Conservation (phyloP, 2,329 filamentous ascomycete genomes). For the Clonostachys byssicola region DNA sequence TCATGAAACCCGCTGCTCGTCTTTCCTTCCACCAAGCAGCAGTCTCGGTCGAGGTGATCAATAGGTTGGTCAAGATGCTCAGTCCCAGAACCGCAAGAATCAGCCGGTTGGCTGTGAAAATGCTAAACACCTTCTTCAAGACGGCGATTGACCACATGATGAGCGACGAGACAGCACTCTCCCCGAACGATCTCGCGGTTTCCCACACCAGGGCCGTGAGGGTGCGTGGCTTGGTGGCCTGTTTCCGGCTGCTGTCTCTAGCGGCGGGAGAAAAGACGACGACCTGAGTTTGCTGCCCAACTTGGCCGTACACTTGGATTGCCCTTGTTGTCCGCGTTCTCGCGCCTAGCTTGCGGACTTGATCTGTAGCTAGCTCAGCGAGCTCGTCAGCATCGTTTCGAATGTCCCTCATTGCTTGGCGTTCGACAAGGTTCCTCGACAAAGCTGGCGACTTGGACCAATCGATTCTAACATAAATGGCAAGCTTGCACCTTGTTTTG, state of each 20-base stretch:
- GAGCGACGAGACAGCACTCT: slow-evolving; percentile 71
- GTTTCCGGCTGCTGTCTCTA: slow-evolving; percentile 43
- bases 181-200: slow-evolving; percentile 65
- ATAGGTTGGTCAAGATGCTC: slow-evolving; percentile 69
- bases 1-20: slow-evolving; percentile 77
- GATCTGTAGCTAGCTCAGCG: slow-evolving; percentile 71
- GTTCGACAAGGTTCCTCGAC: slow-evolving; percentile 57
- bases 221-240: slow-evolving; percentile 56
- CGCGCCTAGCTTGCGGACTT: slow-evolving; percentile 69
- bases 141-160: slow-evolving; percentile 73
- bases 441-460: slow-evolving; percentile 70
- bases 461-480: slow-evolving; percentile 81
- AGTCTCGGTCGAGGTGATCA: slow-evolving; percentile 70
- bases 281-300: slow-evolving; percentile 65
- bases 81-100: slow-evolving; percentile 65
- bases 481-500: slow-evolving; percentile 88
- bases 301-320: slow-evolving; percentile 72
- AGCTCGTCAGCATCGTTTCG: slow-evolving; percentile 70
- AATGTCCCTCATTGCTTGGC: slow-evolving; percentile 72
- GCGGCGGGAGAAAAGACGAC: slow-evolving; percentile 53
- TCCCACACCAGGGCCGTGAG: slow-evolving; percentile 70
- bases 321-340: slow-evolving; percentile 74
- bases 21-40: slow-evolving; percentile 84
- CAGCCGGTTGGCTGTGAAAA: slow-evolving; percentile 68
- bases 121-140: slow-evolving; percentile 61